Conservation (phyloP, 345 rosid genomes). For the Salix koriyanagi region DNA sequence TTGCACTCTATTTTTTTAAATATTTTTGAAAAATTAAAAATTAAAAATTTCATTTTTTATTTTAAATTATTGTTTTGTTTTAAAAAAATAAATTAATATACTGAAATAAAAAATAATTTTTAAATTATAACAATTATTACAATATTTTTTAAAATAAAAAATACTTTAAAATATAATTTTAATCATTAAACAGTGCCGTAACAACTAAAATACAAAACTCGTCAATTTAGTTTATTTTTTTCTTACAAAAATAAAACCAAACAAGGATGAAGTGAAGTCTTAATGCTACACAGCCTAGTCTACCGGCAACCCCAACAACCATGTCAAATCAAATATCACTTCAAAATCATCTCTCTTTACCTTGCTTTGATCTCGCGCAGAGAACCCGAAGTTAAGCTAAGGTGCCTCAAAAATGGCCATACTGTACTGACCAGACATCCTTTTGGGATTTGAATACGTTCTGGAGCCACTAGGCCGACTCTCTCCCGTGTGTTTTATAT, state of each 20-base stretch:
- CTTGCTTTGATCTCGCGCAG: not conserved
- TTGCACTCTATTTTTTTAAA: too few relatives aligned
- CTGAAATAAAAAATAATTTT: too few relatives aligned
- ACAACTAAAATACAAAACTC: not conserved
- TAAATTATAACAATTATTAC: too few relatives aligned
- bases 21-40: too few relatives aligned
- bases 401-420: slow-evolving; percentile 22
- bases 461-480: not conserved
- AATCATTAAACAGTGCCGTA: too few relatives aligned
- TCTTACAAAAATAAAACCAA: not conserved
- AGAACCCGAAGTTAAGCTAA: slow-evolving; percentile 14
- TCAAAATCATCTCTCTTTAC: slow-evolving; percentile 15
- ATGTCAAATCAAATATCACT: slow-evolving; percentile 44
- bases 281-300: slow-evolving; percentile 12
- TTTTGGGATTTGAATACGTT: slow-evolving; percentile 10
- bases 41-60: too few relatives aligned
- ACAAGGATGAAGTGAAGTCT: not conserved
- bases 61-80: too few relatives aligned
- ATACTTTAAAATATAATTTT: too few relatives aligned
- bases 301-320: slow-evolving; percentile 22
- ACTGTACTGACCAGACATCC: slow-evolving; percentile 20
- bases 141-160: too few relatives aligned
- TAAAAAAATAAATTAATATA: too few relatives aligned
- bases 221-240: not conserved
- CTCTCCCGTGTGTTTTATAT: not conserved